These are phyloP conservation scores for Stephanodiscus minutulus DNA, from an alignment of 108 stramenopile species.

Conservation along the genomic window DNA sequence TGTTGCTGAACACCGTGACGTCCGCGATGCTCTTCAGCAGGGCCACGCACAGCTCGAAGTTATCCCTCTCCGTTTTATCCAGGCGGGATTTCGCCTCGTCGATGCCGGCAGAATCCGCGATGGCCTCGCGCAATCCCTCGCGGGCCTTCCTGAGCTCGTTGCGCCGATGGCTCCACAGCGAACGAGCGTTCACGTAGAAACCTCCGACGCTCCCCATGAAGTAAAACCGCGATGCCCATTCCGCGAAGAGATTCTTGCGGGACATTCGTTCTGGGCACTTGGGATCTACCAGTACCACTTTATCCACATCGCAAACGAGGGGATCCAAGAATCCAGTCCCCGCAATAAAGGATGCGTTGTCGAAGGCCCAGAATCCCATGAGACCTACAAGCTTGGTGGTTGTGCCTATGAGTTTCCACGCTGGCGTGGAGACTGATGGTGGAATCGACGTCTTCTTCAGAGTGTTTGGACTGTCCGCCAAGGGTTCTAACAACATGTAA, in stretches of 20 bases:
- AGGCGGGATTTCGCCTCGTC: constrained; percentile 24
- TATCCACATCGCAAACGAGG: constrained; percentile 18
- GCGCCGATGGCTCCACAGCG: constrained; percentile 43
- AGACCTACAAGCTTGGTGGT: constrained; percentile 71
- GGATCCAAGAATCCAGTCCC: constrained; percentile 66
- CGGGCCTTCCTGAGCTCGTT: constrained; percentile 32
- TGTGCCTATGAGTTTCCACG: constrained; percentile 59
- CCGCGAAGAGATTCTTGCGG: constrained; percentile 34
- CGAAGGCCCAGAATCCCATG: constrained; percentile 77
- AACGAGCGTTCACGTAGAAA: constrained; percentile 50
- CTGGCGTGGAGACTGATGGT: constrained; percentile 24
- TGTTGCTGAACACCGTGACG: constrained; percentile 83
- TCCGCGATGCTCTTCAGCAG: constrained; percentile 77
- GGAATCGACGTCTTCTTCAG: not conserved
- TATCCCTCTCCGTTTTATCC: constrained; percentile 50
- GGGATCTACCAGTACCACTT: constrained; percentile 13
- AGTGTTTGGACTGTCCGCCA: constrained; percentile 8
- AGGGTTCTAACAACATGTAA: constrained; percentile 39
- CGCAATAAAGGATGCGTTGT: constrained; percentile 73
- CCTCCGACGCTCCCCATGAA: constrained; percentile 70
- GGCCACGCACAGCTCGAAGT: constrained; percentile 64
- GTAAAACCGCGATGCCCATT: constrained; percentile 68
- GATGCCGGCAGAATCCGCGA: not conserved
- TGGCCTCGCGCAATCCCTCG: constrained; percentile 14
- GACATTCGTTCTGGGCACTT: constrained; percentile 14